Base-by-base conservation (phyloP, 257 asterid genomes). In the Capsicum pubescens region DNA sequence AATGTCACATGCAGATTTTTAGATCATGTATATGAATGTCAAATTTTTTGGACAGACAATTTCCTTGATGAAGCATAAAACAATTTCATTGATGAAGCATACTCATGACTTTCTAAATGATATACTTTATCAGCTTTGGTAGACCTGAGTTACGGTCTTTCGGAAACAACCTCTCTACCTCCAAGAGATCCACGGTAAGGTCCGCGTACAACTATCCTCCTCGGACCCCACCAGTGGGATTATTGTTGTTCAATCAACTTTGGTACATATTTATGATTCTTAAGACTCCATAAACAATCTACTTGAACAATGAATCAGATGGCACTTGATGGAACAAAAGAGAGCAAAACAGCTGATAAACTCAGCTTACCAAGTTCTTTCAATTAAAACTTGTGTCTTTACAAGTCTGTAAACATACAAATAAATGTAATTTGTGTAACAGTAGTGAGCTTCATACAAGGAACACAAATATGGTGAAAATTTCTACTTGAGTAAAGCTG, bases 401-500 rank as follows among this genome's bases (percentile, higher is more conserved):
- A 52, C 81, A 76, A 0, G 15, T 52, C 81, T 76, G 46, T 76
- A 52, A 35, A 76, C 61, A 50, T 21, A 76, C 46, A 76, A 76
- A 76, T 76, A 76, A 76, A 76, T 76, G 81, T 76, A 32, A 42
- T 8, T 56, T 42, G 35, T 16, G 78, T 69, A 69, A 69, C 32
- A 39, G 32, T 42, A 42, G 13, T 21, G 81, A 74, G 21, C 81
- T 50, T 50, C 60, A 74, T 74, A 21, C 21, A 26, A 74, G 46
- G 81, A 50, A 50, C 50, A 21, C 32, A n/a, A 71, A 36, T 74
- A 60, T 72, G 39, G 80, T 72, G 80, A 72, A 72, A 21, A 72
- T 72, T 19, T 72, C 80, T 72, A 72, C 42, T 10, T n/a, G 80
- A 72, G 79, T 74, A 50, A 72, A 72, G 58, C 80, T 72, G 80